Evolutionary conservation across 2,329 filamentous ascomycete species (phyloP), one percentile per base, ranked within the genome.

Genomic region (Clonostachys rosea): DNA sequence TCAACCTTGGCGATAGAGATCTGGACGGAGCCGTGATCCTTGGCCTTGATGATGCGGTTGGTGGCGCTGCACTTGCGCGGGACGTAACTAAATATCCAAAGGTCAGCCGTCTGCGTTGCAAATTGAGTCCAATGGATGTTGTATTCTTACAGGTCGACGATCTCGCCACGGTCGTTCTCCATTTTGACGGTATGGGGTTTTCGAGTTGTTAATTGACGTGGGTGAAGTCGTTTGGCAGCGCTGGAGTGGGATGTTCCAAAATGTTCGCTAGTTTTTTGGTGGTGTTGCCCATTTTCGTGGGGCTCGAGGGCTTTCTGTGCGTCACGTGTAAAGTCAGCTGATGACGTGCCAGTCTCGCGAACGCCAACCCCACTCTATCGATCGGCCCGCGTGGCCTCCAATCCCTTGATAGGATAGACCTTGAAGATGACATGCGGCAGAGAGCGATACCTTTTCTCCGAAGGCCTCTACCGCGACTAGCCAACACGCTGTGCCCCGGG

Each of bases 81-180:
- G 82, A 96, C 89, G 86, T 95, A 95, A 74, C 90, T 95, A 69
- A 55, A 57, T 39, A 47, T 36, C 39, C 39, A 34, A 10, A 20
- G 36, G 14, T 39, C 14, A n/a, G 36, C 36, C 17, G 7, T n/a
- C 36, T 39, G 14, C 36, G 2, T 39, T 39, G 36, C 14, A 8
- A 39, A 39, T 20, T 14, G 40, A 39, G 20, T 12, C 20, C 34
- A 13, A 14, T 10, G 39, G n/a, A 46, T 16, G n/a, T 18, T 34
- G n/a, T 33, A 24, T 33, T 76, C 86, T 76, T 86, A 96, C 90
- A 96, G 91, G 81, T 97, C 92, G 75, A 97, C 94, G 79, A 96
- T 91, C 78, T 97, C 91, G 81, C 92, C 92, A 80, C 91, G 91
- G 83, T 97, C 94, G 91, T 99, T 99, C 85, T 99, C 94, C 94